Conservation (phyloP, 441 rosid genomes). For the Theobroma grandiflorum region DNA sequence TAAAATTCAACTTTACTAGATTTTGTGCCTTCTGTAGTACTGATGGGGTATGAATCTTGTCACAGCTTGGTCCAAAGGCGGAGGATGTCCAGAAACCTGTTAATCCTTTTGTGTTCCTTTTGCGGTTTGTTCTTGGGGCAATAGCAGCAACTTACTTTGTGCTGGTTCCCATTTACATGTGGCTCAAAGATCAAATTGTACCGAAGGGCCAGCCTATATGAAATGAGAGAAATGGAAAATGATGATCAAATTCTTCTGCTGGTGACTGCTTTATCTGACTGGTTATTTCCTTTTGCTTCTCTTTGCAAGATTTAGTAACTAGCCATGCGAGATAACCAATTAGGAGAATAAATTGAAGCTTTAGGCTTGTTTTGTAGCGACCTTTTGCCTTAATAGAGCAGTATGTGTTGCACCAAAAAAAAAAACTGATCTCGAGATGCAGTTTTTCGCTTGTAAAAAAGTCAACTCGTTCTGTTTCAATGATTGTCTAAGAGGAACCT, state of each 20-base stretch:
- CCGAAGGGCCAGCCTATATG: conserved; percentile 61
- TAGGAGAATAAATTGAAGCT: background rate
- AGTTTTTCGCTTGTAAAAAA: conserved; percentile 1
- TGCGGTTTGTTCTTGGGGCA: conserved; percentile 53
- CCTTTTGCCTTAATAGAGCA: background rate
- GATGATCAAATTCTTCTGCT: background rate
- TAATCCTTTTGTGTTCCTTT: conserved; percentile 51
- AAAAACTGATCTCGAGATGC: background rate
- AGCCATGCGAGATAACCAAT: background rate
- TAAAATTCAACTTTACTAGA: background rate
- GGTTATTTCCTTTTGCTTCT: background rate
- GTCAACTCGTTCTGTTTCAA: background rate
- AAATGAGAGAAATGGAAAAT: background rate
- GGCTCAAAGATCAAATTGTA: conserved; percentile 63
- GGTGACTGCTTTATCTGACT: background rate
- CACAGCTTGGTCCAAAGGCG: conserved; percentile 65
- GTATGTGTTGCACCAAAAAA: background rate
- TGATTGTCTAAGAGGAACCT: background rate
- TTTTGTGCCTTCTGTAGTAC: background rate
- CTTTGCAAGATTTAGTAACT: background rate
- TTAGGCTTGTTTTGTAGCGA: background rate
- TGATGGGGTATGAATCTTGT: conserved; percentile 9
- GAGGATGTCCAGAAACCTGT: conserved; percentile 62
- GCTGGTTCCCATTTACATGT: conserved; percentile 69
- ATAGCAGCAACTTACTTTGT: conserved; percentile 61